Evolutionary conservation across 345 rosid genomes (phyloP), one percentile per base, ranked within the genome.

Genomic region (Bruguiera sexangula): DNA sequence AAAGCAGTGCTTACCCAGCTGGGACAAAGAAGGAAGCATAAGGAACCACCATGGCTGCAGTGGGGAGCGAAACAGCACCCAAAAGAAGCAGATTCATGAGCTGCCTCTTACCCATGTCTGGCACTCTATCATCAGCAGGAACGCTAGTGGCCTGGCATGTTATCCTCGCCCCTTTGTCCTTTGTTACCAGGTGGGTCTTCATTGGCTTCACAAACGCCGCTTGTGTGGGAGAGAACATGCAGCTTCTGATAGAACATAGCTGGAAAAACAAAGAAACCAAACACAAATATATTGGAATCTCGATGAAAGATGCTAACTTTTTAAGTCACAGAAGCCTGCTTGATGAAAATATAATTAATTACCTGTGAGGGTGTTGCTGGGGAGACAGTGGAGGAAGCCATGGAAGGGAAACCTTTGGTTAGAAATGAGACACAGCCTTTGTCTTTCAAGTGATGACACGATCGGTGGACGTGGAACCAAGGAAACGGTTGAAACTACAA

Each of bases 71-170:
- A 81, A 94, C 0, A 78, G 97, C 84, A 37, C 97, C 98, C 60
- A 94, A 60, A 52, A 94, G 93, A 69, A 94, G 87, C 60, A 91
- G 85, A 76, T 94, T 91, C 98, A 94, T 61, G 66, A 84, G 88
- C 76, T 89, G 22, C 78, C 97, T 94, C 86, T 89, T 94, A 39
- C 79, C 89, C 98, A 94, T 94, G 67, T 94, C 96, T 20, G 97
- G 98, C 24, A 94, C 97, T 59, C 84, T 83, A 68, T 43, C 50
- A 43, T 88, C 97, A 15, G 96, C 98, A 0, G 96, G 82, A 62
- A 85, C 78, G 69, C 91, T 87, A 21, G 97, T 74, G 1, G 97
- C 97, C 84, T 88, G 96, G 76, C 97, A 91, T 39, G 74, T 75
- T 46, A 91, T 72, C 60, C 78, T 85, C 85, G 80, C 59, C 10